These are phyloP conservation scores for Fraxinus excelsior DNA, from an alignment of 257 asterid species.

Conservation along the genomic window DNA sequence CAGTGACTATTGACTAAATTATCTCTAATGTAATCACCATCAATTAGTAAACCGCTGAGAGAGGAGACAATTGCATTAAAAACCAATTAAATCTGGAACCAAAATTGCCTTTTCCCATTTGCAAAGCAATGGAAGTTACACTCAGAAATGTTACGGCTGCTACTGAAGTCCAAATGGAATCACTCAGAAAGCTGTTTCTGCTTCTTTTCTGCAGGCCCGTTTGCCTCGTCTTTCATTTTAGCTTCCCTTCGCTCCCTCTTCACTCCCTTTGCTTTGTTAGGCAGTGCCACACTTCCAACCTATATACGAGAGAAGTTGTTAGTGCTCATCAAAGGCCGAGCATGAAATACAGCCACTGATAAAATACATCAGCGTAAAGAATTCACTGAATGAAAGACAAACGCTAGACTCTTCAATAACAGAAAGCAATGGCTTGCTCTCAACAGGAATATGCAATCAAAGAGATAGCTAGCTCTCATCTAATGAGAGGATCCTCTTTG, in stretches of 20 bases:
- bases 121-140: background rate
- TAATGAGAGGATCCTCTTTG: background rate
- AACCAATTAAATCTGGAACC: background rate
- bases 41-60: background rate
- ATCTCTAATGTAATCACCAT: background rate
- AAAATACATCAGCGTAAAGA: background rate
- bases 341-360: background rate
- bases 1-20: too few relatives aligned
- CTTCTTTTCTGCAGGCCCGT: slow-evolving; percentile 54
- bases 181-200: slow-evolving; percentile 63
- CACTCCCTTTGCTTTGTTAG: slow-evolving; percentile 72
- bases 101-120: background rate
- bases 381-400: background rate
- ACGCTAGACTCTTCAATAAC: background rate
- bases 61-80: background rate
- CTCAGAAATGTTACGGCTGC: background rate
- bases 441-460: background rate
- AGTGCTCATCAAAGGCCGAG: background rate
- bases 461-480: background rate
- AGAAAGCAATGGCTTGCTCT: background rate
- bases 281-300: slow-evolving; percentile 70
- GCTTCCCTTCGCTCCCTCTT: slow-evolving; percentile 94
- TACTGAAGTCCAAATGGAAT: slow-evolving; percentile 10
- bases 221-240: slow-evolving; percentile 47
- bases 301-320: slow-evolving; percentile 11